A percentile compares a stretch with the other conserved stretches of the same genome.
Evolutionary conservation across 208 protist species (phyloP).

Genomic region (Zelonia costaricensis): DNA sequence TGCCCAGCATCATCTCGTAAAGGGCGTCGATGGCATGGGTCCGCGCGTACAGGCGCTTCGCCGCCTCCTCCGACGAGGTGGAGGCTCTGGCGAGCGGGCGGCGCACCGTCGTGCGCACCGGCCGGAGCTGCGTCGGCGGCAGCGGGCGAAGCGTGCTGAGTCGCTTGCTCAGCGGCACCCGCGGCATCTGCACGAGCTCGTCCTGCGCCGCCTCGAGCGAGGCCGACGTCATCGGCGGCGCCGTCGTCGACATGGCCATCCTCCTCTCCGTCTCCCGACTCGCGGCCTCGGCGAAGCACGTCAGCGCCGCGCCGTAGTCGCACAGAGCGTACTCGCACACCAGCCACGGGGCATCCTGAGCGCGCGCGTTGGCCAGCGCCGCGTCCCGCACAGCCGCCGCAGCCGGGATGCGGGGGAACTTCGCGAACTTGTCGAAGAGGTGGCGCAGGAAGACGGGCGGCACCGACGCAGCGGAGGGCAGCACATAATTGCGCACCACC

Average conservation of each 20-base stretch:
- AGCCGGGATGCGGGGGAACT: conserved; percentile 25
- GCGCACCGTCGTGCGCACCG: background rate
- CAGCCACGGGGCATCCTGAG: conserved; percentile 56
- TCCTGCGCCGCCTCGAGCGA: background rate
- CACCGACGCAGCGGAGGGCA: conserved; percentile 18
- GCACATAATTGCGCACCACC: conserved; percentile 25
- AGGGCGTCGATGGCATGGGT: conserved; percentile 58
- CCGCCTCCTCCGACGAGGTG: background rate
- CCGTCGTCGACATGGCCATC: background rate
- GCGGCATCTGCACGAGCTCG: conserved; percentile 26
- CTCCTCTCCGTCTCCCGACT: background rate
- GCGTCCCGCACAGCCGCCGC: conserved; percentile 39
- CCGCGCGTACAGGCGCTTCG: conserved; percentile 33
- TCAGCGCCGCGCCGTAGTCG: conserved; percentile 59
- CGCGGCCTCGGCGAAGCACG: conserved; percentile 23
- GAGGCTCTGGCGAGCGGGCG: background rate
- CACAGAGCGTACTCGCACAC: conserved; percentile 45
- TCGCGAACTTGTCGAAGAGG: conserved; percentile 32
- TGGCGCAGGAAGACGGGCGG: conserved; percentile 12
- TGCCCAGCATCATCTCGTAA: conserved; percentile 63
- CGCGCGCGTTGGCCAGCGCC: conserved; percentile 16
- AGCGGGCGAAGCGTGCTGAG: conserved; percentile 15
- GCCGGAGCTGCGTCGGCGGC: conserved; percentile 2
- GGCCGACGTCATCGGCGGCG: background rate
- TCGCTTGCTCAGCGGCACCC: conserved; percentile 20